A percentile compares a stretch with the other conserved stretches of the same genome.
Evolutionary conservation across 257 asterid genomes (phyloP).

Genomic region (Solanum stenotomum): DNA sequence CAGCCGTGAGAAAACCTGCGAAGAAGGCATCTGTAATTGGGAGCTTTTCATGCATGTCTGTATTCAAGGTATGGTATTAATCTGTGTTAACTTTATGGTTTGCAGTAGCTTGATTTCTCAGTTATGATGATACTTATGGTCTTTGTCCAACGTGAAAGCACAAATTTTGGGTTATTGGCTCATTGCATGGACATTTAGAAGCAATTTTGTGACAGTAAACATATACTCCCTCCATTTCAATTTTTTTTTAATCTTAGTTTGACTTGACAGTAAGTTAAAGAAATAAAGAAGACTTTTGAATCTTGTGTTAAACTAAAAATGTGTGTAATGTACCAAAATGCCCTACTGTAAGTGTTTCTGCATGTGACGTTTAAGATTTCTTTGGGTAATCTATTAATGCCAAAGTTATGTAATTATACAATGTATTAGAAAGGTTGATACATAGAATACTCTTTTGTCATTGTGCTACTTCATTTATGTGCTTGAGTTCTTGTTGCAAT

Average conservation of each 20-base stretch:
- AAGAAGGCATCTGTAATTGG: constrained; percentile 45
- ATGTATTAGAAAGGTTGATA: not conserved
- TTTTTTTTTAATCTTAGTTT: not conserved
- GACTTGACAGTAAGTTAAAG: not conserved
- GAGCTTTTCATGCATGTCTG: constrained; percentile 41
- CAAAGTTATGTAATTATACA: not conserved
- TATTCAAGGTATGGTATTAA: constrained; percentile 57
- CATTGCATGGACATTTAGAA: not conserved
- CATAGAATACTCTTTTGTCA: not conserved
- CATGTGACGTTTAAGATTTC: not conserved
- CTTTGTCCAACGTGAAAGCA: not conserved
- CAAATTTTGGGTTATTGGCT: not conserved
- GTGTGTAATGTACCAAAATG: not conserved
- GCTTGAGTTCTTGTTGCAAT: not conserved
- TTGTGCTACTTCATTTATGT: not conserved
- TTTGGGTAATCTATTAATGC: not conserved
- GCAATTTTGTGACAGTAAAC: not conserved
- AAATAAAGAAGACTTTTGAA: not conserved
- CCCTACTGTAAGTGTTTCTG: not conserved
- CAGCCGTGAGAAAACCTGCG: constrained; percentile 34
- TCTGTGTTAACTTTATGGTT: not conserved
- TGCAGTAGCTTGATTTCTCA: constrained; percentile 29
- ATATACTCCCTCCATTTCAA: not conserved
- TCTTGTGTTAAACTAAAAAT: not conserved
- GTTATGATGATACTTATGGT: constrained; percentile 17